Evolutionary conservation across 345 rosid genomes (phyloP).

Genomic region (Ricinus communis): DNA sequence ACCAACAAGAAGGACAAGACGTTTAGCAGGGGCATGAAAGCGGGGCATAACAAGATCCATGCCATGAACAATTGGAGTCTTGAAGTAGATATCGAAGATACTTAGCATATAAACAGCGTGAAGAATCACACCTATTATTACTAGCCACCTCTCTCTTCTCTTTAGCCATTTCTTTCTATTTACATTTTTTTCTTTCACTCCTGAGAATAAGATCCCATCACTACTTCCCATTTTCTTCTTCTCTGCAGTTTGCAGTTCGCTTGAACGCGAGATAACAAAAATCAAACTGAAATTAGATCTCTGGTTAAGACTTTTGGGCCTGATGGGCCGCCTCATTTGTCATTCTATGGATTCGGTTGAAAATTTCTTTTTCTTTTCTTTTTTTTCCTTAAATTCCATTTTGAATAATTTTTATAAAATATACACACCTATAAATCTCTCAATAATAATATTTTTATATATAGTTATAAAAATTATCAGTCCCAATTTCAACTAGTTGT

Average conservation of each 20-base stretch:
- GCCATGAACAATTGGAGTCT: constrained; percentile 93
- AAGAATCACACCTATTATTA: constrained; percentile 69
- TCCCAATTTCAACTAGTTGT: no score
- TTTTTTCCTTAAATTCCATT: no score
- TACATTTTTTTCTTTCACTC: constrained; percentile 12
- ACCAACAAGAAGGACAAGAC: constrained; percentile 88
- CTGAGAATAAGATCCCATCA: constrained; percentile 82
- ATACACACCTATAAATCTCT: no score
- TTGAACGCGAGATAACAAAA: neutral
- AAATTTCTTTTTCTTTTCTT: no score
- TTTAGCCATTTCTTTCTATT: constrained; percentile 54
- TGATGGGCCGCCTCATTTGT: neutral
- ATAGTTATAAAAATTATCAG: no score
- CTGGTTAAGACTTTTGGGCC: neutral
- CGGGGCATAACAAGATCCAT: constrained; percentile 83
- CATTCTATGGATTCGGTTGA: no score
- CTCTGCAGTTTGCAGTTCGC: neutral
- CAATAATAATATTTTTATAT: no score
- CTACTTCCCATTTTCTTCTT: constrained; percentile 33
- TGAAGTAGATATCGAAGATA: constrained; percentile 97
- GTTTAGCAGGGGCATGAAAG: constrained; percentile 78
- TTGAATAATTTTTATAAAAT: no score
- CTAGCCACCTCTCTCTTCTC: constrained; percentile 77
- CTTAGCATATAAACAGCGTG: constrained; percentile 95
- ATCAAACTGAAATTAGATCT: neutral